Percentiles rank a stretch among this genome's conserved stretches.
Evolutionary conservation across 495 filamentous ascomycete genomes (phyloP).

Genomic region (Daldinia vernicosa): DNA sequence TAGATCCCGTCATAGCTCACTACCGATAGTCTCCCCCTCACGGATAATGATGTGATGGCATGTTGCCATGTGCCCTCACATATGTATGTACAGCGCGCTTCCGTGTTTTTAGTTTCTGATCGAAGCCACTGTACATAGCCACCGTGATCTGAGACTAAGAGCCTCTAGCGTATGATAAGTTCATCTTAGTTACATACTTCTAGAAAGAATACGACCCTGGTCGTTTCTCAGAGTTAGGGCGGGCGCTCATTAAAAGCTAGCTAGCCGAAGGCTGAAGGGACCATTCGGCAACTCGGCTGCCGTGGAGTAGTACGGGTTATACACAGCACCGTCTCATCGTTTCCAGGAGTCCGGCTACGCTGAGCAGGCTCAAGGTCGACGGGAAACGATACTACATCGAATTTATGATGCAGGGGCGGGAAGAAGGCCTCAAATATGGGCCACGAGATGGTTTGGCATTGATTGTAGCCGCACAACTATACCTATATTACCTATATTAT

Average conservation of each 20-base stretch:
- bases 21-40: conserved; percentile 11
- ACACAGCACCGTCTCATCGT: conserved; percentile 3
- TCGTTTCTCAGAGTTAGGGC: not conserved
- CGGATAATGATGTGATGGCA: not conserved
- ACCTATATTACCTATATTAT: too few relatives aligned
- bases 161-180: not conserved
- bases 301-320: not conserved
- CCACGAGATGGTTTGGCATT: not conserved
- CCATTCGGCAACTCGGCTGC: not conserved
- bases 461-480: not conserved
- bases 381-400: conserved; percentile 2
- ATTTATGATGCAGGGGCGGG: conserved; percentile 12
- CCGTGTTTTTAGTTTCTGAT: not conserved
- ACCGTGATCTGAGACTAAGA: not conserved
- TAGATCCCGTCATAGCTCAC: conserved; percentile 20
- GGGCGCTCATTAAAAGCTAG: not conserved
- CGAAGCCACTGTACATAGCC: not conserved
- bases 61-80: conserved; percentile 3
- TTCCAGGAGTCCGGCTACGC: not conserved
- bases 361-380: not conserved
- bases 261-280: conserved; percentile 6
- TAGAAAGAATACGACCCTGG: not conserved
- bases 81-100: not conserved
- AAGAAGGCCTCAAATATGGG: conserved; percentile 4
- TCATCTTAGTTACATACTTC: not conserved